Evolutionary conservation across 1,139 yeast genomes (phyloP).

Genomic region (Trichomonascaceae sp.): DNA sequence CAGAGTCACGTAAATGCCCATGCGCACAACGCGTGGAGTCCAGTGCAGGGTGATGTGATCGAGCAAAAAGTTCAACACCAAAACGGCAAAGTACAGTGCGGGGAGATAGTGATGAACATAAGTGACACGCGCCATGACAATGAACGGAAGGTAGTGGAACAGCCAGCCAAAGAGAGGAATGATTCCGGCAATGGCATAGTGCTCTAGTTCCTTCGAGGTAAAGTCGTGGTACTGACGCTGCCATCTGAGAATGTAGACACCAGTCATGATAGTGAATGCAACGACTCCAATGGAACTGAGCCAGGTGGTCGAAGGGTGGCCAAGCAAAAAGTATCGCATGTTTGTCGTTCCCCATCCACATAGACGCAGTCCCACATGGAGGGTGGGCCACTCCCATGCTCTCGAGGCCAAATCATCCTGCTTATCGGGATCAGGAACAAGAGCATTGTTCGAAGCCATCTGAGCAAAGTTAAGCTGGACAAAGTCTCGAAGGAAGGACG

Average conservation of each 20-base stretch:
- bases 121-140: conserved; percentile 93
- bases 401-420: conserved; percentile 81
- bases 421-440: conserved; percentile 86
- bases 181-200: conserved; percentile 67
- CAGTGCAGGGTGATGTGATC: conserved; percentile 46
- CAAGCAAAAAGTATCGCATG: conserved; percentile 76
- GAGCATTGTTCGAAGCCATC: conserved; percentile 98
- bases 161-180: conserved; percentile 93
- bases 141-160: conserved; percentile 80
- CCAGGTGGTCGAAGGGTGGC: conserved; percentile 94
- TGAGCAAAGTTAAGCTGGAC: conserved; percentile 88
- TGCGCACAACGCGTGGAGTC: conserved; percentile 22
- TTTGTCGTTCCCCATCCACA: conserved; percentile 86
- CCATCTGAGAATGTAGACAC: conserved; percentile 67
- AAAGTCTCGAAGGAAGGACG: conserved; percentile 78
- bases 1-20: conserved; percentile 25
- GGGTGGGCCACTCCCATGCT: conserved; percentile 98
- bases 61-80: conserved; percentile 62
- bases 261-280: conserved; percentile 43
- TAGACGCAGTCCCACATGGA: conserved; percentile 83
- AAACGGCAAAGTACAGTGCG: conserved; percentile 87
- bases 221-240: conserved; percentile 81
- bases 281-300: conserved; percentile 62
- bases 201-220: conserved; percentile 28
- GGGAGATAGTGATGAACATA: conserved; percentile 97